Conservation (phyloP, 1,139 yeast genomes). For the Yamadazyma friedrichii region DNA sequence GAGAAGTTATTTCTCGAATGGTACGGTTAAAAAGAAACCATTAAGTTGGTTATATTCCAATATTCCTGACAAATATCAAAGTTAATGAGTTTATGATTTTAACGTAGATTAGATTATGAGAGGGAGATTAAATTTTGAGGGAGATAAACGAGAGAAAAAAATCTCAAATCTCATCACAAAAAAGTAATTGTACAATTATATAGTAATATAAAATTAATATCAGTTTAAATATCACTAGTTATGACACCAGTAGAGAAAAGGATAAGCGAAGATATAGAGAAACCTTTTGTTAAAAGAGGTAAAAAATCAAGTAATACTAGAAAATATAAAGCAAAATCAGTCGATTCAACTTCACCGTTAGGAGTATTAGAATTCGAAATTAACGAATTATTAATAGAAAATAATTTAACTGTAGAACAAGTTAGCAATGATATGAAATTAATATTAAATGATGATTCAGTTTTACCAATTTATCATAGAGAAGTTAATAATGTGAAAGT, state of each 20-base stretch:
- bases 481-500: constrained; percentile 58
- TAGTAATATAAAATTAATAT: constrained; percentile 2
- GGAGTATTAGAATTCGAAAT: constrained; percentile 83
- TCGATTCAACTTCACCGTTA: constrained; percentile 75
- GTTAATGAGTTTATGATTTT: not conserved
- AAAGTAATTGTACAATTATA: constrained; percentile 5
- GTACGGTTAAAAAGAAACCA: constrained; percentile 33
- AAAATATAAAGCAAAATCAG: constrained; percentile 56
- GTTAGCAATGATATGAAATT: constrained; percentile 63
- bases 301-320: constrained; percentile 20
- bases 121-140: not conserved
- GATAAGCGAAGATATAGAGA: constrained; percentile 4
- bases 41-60: constrained; percentile 38
- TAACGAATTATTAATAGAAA: constrained; percentile 48
- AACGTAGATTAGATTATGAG: not conserved
- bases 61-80: constrained; percentile 31
- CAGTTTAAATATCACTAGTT: not conserved
- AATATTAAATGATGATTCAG: constrained; percentile 59
- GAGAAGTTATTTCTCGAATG: constrained; percentile 31
- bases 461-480: constrained; percentile 57
- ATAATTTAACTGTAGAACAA: constrained; percentile 43
- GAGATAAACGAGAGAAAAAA: not conserved
- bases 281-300: constrained; percentile 13
- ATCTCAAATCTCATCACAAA: constrained; percentile 9
- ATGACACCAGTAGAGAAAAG: constrained; percentile 10